Base-by-base conservation (phyloP, 306 rosid genomes). In the Datisca glomerata region DNA sequence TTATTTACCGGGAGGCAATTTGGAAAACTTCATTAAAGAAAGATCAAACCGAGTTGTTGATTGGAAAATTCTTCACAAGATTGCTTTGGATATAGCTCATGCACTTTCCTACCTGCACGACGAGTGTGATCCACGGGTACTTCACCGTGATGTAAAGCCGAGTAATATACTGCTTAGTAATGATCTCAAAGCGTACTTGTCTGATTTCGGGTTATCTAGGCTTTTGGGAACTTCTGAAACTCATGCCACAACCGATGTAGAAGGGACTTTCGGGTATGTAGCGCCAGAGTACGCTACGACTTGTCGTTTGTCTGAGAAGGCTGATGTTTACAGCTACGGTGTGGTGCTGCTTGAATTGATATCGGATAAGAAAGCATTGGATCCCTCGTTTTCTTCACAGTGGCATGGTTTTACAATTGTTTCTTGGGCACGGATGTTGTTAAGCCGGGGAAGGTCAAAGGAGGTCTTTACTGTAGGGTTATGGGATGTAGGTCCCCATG, bases 251-350 rank as follows among this genome's bases (percentile, higher is more conserved):
- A 75, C 85, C 17, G 81, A 69, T 27, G 85, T 80, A 48, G 85
- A 76, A 0, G 85, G 92, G 49, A 80, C 92, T 19, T 80, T 80
- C 32, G 92, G 92, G 21, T 80, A 80, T 39, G 85, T 80, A 21
- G 92, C 92, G 0, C 92, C 92, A 3, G 92, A 80, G 45, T 80
- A 80, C 21, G 92, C 92, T 44, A 69, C 75, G 28, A 80, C 79
- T 24, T 75, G 92, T 44, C 47, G 85, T 59, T 78, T 80, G 49
- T 75, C 81, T 0, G 81, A 80, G 54, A 80, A 75, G 57, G 72
- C 80, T 0, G 91, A 79, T 43, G 91, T 75, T 36, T 75, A 79
- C 45, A 75, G 84, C 61, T 79, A 65, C 8, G 91, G 91, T 13
- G 84, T 79, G n/a, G 91, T 79, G 51, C 31, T 75, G 4, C 24